phyloP scores from a whole-genome alignment of 805 yeast genomes.

The Blastobotrys attinorum region DNA sequence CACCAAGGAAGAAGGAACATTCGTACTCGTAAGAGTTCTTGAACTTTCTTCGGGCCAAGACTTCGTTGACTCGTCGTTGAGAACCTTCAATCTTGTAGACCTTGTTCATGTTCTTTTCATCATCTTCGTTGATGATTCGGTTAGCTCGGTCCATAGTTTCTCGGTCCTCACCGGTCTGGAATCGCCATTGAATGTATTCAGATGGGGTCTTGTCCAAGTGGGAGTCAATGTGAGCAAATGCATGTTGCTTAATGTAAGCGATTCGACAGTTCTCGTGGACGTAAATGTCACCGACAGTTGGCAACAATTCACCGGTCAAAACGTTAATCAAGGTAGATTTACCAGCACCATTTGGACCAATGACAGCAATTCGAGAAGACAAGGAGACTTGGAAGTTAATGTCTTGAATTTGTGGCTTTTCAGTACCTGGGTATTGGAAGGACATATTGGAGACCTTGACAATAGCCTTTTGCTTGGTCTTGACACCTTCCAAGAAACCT shows the following conservation, averaged over 20 bases:
- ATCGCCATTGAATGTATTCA: conserved; percentile 99
- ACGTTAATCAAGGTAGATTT: conserved; percentile 98
- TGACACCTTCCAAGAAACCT: conserved; percentile 99
- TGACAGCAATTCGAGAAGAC: conserved; percentile 99
- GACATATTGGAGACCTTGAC: conserved; percentile 96
- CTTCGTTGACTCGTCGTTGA: conserved; percentile 92
- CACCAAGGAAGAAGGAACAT: conserved; percentile 96
- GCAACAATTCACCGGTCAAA: conserved; percentile 98
- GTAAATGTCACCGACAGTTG: conserved; percentile 98
- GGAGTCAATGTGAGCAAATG: conserved; percentile 98
- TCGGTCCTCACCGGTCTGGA: conserved; percentile 99
- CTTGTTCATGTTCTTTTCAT: conserved; percentile 98
- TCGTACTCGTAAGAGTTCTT: conserved; percentile 99
- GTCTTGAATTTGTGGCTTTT: conserved; percentile 87
- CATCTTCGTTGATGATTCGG: conserved; percentile 94
- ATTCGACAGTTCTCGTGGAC: conserved; percentile 99
- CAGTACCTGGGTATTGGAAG: conserved; percentile 99
- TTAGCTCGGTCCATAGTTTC: conserved; percentile 99
- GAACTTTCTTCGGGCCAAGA: conserved; percentile 97
- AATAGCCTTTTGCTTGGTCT: conserved; percentile 99
- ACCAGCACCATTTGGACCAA: conserved; percentile 99
- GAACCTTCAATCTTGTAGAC: conserved; percentile 98
- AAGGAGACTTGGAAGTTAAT: conserved; percentile 98
- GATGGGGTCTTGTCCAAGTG: conserved; percentile 99
- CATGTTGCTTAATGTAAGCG: conserved; percentile 99